Conservation (phyloP, 805 yeast genomes). For the Scheffersomyces amazonensis region DNA sequence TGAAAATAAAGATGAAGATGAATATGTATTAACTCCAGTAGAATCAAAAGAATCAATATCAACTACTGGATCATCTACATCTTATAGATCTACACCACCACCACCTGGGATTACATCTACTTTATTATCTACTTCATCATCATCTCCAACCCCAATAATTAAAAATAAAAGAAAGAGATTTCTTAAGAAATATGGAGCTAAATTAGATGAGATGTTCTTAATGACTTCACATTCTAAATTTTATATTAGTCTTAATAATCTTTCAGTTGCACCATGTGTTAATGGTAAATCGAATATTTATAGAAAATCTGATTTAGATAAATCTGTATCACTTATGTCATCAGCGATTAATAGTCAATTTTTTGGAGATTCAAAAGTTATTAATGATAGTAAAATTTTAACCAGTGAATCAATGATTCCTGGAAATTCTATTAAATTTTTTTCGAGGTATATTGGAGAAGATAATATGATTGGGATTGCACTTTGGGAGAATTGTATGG, state of each 20-base stretch:
- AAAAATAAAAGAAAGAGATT: constrained; percentile 7
- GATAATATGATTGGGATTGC: constrained; percentile 91
- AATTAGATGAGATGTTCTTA: constrained; percentile 81
- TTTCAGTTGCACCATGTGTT: constrained; percentile 82
- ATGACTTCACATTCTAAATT: constrained; percentile 83
- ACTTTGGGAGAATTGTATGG: constrained; percentile 64
- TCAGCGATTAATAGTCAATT: constrained; percentile 16
- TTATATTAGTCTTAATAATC: constrained; percentile 71
- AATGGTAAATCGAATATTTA: constrained; percentile 87
- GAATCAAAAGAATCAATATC: constrained; percentile 6
- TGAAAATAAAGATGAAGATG: constrained; percentile 2
- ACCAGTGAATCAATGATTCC: constrained; percentile 27
- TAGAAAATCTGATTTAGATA: constrained; percentile 61
- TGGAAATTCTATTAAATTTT: constrained; percentile 61
- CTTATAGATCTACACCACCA: neutral
- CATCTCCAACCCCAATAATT: neutral
- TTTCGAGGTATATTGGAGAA: constrained; percentile 83
- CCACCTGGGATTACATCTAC: neutral
- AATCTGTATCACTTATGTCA: constrained; percentile 46
- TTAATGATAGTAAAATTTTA: constrained; percentile 24
- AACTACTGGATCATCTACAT: neutral
- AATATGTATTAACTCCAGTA: constrained; percentile 15
- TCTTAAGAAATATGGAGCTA: constrained; percentile 49
- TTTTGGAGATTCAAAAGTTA: constrained; percentile 27
- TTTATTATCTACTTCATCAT: neutral